Evolutionary conservation across 139 green algal species (phyloP).

Genomic region (Diplosphaera chodatii): DNA sequence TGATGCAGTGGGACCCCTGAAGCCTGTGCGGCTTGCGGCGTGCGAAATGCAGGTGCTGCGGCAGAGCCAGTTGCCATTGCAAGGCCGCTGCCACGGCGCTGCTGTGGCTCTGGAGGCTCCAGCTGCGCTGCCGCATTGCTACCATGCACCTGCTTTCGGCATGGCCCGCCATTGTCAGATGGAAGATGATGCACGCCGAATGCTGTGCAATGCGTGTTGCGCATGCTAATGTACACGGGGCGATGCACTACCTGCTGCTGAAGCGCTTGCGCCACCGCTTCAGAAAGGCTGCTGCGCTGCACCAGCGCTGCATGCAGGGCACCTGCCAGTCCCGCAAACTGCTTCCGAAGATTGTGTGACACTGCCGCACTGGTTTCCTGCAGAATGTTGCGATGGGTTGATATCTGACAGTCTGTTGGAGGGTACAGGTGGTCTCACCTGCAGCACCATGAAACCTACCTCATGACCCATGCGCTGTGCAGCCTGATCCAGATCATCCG

Average conservation of each 20-base stretch:
- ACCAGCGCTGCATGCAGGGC: conserved; percentile 7
- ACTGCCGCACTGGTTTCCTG: conserved; percentile 18
- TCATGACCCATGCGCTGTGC: conserved; percentile 6
- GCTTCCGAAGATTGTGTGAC: conserved; percentile 14
- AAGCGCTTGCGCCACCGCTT: no score
- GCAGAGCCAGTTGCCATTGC: not conserved
- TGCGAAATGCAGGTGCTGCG: not conserved
- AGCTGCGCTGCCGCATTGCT: no score
- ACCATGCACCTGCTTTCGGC: no score
- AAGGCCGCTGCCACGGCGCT: not conserved
- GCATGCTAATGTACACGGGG: no score
- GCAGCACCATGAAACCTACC: not conserved
- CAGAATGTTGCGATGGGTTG: not conserved
- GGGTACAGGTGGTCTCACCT: no score
- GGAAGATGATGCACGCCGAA: no score
- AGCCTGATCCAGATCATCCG: conserved; percentile 1
- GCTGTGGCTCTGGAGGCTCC: not conserved
- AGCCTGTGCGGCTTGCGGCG: not conserved
- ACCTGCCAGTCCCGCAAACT: conserved; percentile 8
- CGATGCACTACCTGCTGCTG: no score
- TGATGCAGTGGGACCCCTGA: not conserved
- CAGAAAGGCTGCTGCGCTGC: no score
- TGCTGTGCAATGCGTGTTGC: no score
- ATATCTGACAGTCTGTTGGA: no score
- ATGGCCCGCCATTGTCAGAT: no score